These are phyloP conservation scores for Pseudopithomyces chartarum DNA, from an alignment of 2,329 filamentous ascomycete species.

Conservation along the genomic window DNA sequence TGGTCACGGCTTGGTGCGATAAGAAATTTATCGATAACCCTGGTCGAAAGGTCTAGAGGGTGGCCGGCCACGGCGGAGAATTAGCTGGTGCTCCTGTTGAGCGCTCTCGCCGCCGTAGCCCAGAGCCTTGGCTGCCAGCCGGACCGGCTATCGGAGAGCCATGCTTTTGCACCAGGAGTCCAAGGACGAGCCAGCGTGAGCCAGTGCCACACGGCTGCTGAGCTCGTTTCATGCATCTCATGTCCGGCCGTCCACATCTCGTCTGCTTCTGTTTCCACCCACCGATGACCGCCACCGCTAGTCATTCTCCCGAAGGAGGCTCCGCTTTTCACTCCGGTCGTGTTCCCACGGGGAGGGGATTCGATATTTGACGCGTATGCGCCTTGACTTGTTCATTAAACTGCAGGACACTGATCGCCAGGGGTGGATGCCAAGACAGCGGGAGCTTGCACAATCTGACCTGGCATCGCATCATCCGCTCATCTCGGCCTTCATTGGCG, in stretches of 20 bases:
- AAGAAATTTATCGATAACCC: conserved; percentile 8
- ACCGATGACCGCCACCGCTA: neutral
- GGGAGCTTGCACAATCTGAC: conserved; percentile 1
- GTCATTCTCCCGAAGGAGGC: neutral
- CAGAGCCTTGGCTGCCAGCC: conserved; percentile 2
- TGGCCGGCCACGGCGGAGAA: neutral
- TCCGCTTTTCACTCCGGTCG: conserved; percentile 9
- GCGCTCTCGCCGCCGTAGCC: neutral
- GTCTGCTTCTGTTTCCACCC: neutral
- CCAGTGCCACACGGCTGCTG: neutral
- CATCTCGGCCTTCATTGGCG: conserved; percentile 5
- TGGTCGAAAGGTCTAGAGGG: neutral
- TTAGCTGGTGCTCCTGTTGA: neutral
- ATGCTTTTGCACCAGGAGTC: neutral
- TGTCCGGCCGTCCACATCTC: neutral
- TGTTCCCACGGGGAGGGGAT: neutral
- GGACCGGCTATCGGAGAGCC: neutral
- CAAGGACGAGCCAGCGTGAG: neutral
- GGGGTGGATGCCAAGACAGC: conserved; percentile 1
- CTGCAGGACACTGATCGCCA: conserved; percentile 3
- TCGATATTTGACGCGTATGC: conserved; percentile 10
- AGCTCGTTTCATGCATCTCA: neutral
- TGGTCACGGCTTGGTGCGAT: conserved; percentile 9
- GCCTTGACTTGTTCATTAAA: neutral
- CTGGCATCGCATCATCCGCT: conserved; percentile 1